Percentiles rank a stretch among this genome's conserved stretches.
phyloP scores from a whole-genome alignment of 129 eudicot genomes.

The Gnaphalium uliginosum region DNA sequence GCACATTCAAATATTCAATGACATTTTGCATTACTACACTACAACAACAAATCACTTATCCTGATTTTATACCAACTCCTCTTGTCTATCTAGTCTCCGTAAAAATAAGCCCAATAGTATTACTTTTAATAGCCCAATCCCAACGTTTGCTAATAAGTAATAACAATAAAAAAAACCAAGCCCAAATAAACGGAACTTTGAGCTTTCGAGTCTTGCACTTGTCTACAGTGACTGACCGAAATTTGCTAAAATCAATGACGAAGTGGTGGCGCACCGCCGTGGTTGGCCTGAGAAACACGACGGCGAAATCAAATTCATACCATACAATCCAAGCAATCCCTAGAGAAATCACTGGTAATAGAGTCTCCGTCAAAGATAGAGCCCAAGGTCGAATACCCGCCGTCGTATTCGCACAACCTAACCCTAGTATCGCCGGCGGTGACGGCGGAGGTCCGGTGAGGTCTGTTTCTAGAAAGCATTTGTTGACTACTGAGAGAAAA shows the following conservation, averaged over 20 bases:
- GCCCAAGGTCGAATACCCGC: slow-evolving; percentile 94
- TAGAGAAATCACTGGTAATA: slow-evolving; percentile 61
- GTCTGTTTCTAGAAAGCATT: slow-evolving; percentile 55
- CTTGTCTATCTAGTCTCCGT: too few species aligned
- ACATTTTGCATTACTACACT: too few species aligned
- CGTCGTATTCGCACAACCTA: slow-evolving; percentile 67
- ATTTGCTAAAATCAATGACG: slow-evolving; percentile 40
- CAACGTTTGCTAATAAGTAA: neutral
- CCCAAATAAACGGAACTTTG: slow-evolving; percentile 19
- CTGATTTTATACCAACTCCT: too few species aligned
- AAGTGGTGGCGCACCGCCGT: slow-evolving; percentile 72
- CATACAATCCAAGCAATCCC: slow-evolving; percentile 92
- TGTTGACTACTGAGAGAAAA: slow-evolving; percentile 65
- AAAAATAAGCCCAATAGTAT: slow-evolving; percentile 11
- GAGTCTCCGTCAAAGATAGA: slow-evolving; percentile 71
- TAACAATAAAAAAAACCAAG: neutral
- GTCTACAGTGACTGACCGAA: neutral
- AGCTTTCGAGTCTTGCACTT: slow-evolving; percentile 7
- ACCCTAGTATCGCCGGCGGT: slow-evolving; percentile 36
- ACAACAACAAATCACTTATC: too few species aligned
- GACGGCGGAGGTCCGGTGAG: slow-evolving; percentile 20
- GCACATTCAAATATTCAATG: too few species aligned
- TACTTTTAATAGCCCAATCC: slow-evolving; percentile 17
- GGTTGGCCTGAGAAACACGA: slow-evolving; percentile 32
- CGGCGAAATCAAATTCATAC: slow-evolving; percentile 36